Conservation (phyloP, 2,329 filamentous ascomycete genomes). For the Aspergillus glaucus region DNA sequence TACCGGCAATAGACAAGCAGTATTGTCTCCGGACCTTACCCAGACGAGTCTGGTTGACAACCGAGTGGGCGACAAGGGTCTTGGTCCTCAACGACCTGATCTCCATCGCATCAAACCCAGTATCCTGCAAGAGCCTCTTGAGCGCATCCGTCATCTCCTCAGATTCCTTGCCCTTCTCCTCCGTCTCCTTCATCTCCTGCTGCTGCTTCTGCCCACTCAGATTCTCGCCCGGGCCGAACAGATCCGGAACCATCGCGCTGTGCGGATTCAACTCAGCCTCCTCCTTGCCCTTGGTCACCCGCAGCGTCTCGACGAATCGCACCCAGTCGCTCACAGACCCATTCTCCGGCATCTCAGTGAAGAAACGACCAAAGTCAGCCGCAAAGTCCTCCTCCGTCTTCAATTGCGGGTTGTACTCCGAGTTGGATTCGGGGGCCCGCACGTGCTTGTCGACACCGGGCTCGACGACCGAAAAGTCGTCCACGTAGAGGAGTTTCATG, state of each 20-base stretch:
- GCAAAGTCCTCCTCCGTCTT: constrained; percentile 58
- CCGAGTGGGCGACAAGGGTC: constrained; percentile 64
- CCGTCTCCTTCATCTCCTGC: constrained; percentile 22
- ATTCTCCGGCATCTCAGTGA: constrained; percentile 47
- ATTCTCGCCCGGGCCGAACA: constrained; percentile 41
- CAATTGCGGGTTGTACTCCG: constrained; percentile 53
- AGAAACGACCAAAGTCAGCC: constrained; percentile 49
- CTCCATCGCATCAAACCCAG: constrained; percentile 46
- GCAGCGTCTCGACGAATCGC: constrained; percentile 41
- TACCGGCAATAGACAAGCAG: constrained; percentile 74
- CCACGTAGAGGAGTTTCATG: constrained; percentile 67
- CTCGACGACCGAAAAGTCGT: constrained; percentile 73
- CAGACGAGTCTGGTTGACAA: constrained; percentile 90
- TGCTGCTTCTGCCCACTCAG: constrained; percentile 23
- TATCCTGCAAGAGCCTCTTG: constrained; percentile 50
- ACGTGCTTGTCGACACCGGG: constrained; percentile 69
- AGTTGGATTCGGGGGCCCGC: constrained; percentile 45
- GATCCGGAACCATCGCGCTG: constrained; percentile 45
- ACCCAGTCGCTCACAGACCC: constrained; percentile 38
- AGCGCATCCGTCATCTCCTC: constrained; percentile 36
- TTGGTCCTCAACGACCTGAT: constrained; percentile 58
- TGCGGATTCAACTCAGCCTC: constrained; percentile 45
- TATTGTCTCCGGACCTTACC: constrained; percentile 81
- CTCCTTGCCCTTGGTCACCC: constrained; percentile 46
- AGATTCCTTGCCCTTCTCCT: constrained; percentile 21